Percentiles rank a stretch among this genome's conserved stretches.
These are phyloP conservation scores for Plasmodium billcollinsi DNA, from an alignment of 169 alveolate species.

Conservation along the genomic window DNA sequence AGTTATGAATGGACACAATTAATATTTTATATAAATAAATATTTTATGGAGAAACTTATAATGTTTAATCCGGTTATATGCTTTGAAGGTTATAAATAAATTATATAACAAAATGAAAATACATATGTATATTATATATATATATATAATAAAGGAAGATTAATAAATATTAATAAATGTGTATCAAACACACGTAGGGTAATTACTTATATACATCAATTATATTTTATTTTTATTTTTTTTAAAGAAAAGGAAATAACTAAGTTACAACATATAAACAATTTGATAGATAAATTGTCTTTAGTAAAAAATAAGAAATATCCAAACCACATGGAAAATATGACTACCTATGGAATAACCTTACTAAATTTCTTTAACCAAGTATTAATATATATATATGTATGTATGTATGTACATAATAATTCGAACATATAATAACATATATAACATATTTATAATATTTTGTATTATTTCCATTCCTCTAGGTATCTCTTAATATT, in stretches of 20 bases:
- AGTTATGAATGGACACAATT: constrained; percentile 45
- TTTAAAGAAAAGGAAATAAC: constrained; percentile 47
- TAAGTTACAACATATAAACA: constrained; percentile 6
- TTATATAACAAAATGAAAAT: neutral
- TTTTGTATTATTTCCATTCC: neutral
- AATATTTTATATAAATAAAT: constrained; percentile 6
- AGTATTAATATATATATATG: constrained; percentile 31
- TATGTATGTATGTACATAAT: neutral
- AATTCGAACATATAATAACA: neutral
- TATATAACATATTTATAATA: too few species aligned
- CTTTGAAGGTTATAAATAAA: constrained; percentile 32
- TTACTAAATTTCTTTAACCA: constrained; percentile 38
- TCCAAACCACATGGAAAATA: constrained; percentile 30
- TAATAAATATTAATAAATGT: neutral
- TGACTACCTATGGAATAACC: constrained; percentile 68
- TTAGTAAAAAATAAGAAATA: constrained; percentile 1
- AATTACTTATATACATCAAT: too few species aligned
- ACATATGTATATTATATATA: neutral
- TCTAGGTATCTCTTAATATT: constrained; percentile 20
- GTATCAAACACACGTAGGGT: neutral
- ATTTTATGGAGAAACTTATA: constrained; percentile 44
- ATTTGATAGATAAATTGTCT: constrained; percentile 13
- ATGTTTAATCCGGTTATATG: constrained; percentile 22
- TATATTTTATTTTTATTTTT: too few species aligned
- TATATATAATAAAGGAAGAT: neutral